Evolutionary conservation across 306 rosid species (phyloP).

Genomic region (Dalbergia cultrata): DNA sequence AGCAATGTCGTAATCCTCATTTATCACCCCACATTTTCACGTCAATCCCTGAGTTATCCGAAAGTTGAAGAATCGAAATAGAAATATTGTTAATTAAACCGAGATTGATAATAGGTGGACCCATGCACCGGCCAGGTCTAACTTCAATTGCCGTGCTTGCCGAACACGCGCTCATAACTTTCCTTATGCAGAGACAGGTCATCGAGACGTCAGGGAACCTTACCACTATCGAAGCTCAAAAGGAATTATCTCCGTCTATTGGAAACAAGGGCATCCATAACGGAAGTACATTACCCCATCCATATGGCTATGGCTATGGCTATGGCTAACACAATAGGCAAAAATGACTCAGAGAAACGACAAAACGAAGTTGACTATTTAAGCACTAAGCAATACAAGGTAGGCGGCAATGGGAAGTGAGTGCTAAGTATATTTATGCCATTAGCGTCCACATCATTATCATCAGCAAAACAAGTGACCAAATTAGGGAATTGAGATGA

Average conservation of each 20-base stretch:
- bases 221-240: not conserved
- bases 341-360: not conserved
- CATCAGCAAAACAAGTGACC: not conserved
- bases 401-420: too few relatives aligned
- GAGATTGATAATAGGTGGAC: not conserved
- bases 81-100: not conserved
- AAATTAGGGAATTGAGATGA: not conserved
- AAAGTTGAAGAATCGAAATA: not conserved
- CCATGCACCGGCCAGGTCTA: not conserved
- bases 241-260: not conserved
- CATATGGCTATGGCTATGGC: not conserved
- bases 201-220: not conserved
- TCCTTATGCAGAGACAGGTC: not conserved
- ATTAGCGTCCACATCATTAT: not conserved
- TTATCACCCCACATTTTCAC: not conserved
- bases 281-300: not conserved
- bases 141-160: not conserved
- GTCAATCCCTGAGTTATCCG: not conserved
- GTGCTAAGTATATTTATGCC: too few relatives aligned
- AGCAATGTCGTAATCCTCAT: not conserved
- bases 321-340: not conserved
- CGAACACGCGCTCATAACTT: not conserved
- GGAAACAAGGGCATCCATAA: not conserved
- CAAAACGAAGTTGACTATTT: not conserved
- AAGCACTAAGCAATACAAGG: not conserved